These are phyloP conservation scores for Pichia thaimueangensis DNA, from an alignment of 805 yeast species.

Conservation along the genomic window DNA sequence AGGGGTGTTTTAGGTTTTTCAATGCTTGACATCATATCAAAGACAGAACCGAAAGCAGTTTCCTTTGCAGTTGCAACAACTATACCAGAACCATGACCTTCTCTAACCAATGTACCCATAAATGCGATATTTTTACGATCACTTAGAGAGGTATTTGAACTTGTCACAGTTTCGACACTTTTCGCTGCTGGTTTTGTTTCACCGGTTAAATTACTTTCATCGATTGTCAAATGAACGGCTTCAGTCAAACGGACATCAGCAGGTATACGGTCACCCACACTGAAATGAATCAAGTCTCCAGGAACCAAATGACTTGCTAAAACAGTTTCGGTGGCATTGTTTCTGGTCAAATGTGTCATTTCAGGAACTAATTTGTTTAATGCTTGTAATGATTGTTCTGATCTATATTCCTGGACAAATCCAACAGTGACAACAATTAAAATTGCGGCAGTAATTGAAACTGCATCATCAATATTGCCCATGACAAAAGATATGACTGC, in stretches of 20 bases:
- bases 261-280: slow-evolving; percentile 93
- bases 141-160: slow-evolving; percentile 29
- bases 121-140: slow-evolving; percentile 77
- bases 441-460: slow-evolving; percentile 89
- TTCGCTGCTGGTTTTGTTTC: slow-evolving; percentile 87
- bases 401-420: slow-evolving; percentile 92
- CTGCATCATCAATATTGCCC: slow-evolving; percentile 96
- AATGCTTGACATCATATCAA: slow-evolving; percentile 89
- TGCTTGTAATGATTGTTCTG: slow-evolving; percentile 92
- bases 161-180: slow-evolving; percentile 37
- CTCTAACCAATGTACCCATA: slow-evolving; percentile 97
- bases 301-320: slow-evolving; percentile 88
- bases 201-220: slow-evolving; percentile 93
- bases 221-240: slow-evolving; percentile 75
- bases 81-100: slow-evolving; percentile 91
- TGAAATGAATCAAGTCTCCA: slow-evolving; percentile 86
- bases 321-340: slow-evolving; percentile 70
- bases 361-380: slow-evolving; percentile 92
- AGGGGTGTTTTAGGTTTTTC: slow-evolving; percentile 98
- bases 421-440: slow-evolving; percentile 94
- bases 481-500: slow-evolving; percentile 80
- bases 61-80: slow-evolving; percentile 85
- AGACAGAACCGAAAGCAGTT: slow-evolving; percentile 92
- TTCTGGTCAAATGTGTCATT: slow-evolving; percentile 87
- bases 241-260: slow-evolving; percentile 84